Evolutionary conservation across 2,329 filamentous ascomycete species (phyloP).

Genomic region (Aspergillus sp.): DNA sequence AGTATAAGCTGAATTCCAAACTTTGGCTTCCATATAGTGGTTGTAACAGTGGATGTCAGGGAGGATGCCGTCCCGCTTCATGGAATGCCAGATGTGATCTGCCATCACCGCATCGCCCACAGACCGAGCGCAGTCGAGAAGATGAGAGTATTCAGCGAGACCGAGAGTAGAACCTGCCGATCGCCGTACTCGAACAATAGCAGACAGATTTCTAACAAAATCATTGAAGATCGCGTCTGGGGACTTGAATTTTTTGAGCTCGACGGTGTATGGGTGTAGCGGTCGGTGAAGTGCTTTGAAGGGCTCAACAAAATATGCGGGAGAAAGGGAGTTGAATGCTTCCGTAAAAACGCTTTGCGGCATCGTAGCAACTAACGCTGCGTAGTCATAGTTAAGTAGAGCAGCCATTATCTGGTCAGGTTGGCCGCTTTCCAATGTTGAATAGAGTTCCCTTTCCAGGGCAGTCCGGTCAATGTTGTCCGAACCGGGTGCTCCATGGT

Average conservation of each 20-base stretch:
- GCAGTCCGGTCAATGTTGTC: background rate
- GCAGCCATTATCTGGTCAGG: conserved; percentile 42
- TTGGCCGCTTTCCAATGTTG: conserved; percentile 35
- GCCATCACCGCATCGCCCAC: conserved; percentile 48
- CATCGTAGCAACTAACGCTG: conserved; percentile 39
- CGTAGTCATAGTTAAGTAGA: conserved; percentile 33
- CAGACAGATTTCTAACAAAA: conserved; percentile 38
- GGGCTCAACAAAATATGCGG: conserved; percentile 50
- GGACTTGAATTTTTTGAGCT: conserved; percentile 43
- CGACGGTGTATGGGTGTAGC: conserved; percentile 50
- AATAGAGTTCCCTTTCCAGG: conserved; percentile 22
- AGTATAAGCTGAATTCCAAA: conserved; percentile 47
- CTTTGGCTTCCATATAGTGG: conserved; percentile 50
- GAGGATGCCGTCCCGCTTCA: conserved; percentile 37
- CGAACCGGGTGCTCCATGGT: background rate
- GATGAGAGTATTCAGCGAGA: conserved; percentile 51
- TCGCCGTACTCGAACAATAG: conserved; percentile 40
- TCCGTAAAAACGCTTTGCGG: conserved; percentile 61
- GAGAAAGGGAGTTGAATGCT: conserved; percentile 63
- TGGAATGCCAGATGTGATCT: conserved; percentile 47
- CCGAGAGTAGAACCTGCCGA: conserved; percentile 38
- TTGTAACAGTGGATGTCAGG: conserved; percentile 57
- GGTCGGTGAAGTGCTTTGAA: conserved; percentile 49
- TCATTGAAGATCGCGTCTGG: conserved; percentile 39
- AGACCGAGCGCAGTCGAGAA: conserved; percentile 53